Evolutionary conservation across 2,329 filamentous ascomycete genomes (phyloP), one percentile per base, ranked within the genome.

Genomic region (Colletotrichum agaves): DNA sequence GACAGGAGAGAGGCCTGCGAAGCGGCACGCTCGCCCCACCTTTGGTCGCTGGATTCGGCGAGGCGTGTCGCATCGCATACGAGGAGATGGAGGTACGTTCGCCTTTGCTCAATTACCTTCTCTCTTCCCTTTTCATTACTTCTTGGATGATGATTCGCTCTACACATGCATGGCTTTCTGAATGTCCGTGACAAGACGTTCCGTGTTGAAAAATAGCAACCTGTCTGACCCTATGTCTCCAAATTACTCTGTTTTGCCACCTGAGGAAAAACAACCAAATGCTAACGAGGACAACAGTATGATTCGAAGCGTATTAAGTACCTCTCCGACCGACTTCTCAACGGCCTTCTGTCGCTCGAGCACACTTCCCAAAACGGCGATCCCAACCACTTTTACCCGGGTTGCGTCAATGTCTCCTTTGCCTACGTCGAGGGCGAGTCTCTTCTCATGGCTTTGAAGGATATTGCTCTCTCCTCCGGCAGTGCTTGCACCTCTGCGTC

Each of bases 381-480:
- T 73, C 86, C 90, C 2, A 81, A 91, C 4, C 86, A 88, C 59
- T 97, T 97, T 79, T 99, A 99, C 78, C 94, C 96, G 2, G 96
- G 96, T 70, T 99, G 96, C 74, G 95, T 99, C 69, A 99, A 99
- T 79, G 92, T 99, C 11, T 99, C 96, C 0, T 99, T 99, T 76
- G 95, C 96, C 37, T 99, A 99, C 75, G 94, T 99, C 4, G 96
- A 99, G 81, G 96, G 96, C 72, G 96, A 99, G 81, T 98, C 96
- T 2, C 90, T 99, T 1, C 87, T 99, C 71, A 99, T 99, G 96
- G 96, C 96, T 0, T 83, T 99, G 50, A 99, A 99, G 82, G 96
- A 99, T 73, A 98, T 99, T 79, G 96, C 96, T 0, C 84, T 99
- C 39, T 98, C 95, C 6, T 99, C 96, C 0, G 96, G 96, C 64